Conservation (phyloP, 345 rosid species). For the Sonneratia caseolaris region DNA sequence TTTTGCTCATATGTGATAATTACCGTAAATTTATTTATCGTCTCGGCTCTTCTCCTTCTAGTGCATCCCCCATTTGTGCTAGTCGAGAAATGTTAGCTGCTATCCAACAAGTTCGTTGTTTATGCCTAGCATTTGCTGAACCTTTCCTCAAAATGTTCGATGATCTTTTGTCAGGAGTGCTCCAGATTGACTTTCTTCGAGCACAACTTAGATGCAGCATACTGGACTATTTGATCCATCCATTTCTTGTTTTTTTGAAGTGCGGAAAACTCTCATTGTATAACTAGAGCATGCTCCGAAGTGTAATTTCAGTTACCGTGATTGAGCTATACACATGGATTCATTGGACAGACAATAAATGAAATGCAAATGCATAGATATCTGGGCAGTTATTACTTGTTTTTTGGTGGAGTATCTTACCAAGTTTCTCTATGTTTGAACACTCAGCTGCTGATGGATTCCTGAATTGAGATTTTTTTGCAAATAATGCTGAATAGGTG, state of each 20-base stretch:
- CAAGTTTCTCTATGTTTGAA: background rate
- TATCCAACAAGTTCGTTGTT: background rate
- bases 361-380: background rate
- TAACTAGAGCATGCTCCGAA: too few species aligned
- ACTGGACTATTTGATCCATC: background rate
- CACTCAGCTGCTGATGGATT: background rate
- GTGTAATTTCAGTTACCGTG: too few species aligned
- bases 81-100: background rate
- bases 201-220: too few species aligned
- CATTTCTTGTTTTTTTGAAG: background rate
- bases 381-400: background rate
- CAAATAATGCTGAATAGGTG: conserved; percentile 36
- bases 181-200: background rate
- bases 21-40: background rate
- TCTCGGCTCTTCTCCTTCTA: too few species aligned
- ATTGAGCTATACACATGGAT: too few species aligned
- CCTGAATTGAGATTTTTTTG: background rate
- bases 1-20: background rate
- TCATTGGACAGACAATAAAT: background rate
- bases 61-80: background rate
- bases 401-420: background rate
- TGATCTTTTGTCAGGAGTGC: too few species aligned
- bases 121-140: background rate
- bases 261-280: too few species aligned
- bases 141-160: too few species aligned